These are phyloP conservation scores for Rhizomucor pusillus DNA, from an alignment of 371 early-diverging fungal genomes.

Conservation along the genomic window DNA sequence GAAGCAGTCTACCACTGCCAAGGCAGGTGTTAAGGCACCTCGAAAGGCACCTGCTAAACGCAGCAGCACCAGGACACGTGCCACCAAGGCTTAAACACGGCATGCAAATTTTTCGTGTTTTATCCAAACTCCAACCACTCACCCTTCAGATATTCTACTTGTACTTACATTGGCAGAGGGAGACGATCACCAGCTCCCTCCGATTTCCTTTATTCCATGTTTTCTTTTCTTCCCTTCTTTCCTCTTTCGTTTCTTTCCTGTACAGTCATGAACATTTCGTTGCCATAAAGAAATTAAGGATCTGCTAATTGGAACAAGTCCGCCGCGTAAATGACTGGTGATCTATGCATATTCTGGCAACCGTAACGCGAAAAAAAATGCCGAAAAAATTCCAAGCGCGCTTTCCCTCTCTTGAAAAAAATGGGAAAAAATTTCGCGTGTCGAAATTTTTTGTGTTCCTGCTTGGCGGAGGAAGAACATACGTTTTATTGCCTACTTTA, in stretches of 20 bases:
- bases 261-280: constrained; percentile 12
- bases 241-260: constrained; percentile 2
- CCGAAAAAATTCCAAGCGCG: neutral
- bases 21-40: constrained; percentile 21
- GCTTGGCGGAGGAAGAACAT: too few species aligned
- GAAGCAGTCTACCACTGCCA: constrained; percentile 20
- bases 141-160: neutral
- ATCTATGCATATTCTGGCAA: too few species aligned
- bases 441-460: neutral
- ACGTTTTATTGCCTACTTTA: neutral
- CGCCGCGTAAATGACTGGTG: too few species aligned
- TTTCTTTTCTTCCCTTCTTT: neutral
- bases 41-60: constrained; percentile 14
- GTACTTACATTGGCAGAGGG: neutral
- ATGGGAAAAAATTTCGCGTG: neutral
- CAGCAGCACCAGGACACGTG: neutral
- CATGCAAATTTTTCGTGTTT: too few species aligned
- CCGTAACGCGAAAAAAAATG: too few species aligned
- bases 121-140: neutral
- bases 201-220: constrained; percentile 1
- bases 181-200: neutral
- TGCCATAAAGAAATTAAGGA: neutral
- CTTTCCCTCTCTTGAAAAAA: neutral
- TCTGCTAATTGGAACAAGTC: too few species aligned
- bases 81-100: constrained; percentile 17